Conservation (phyloP, 179 eudicot species). For the Camellia oleifera region DNA sequence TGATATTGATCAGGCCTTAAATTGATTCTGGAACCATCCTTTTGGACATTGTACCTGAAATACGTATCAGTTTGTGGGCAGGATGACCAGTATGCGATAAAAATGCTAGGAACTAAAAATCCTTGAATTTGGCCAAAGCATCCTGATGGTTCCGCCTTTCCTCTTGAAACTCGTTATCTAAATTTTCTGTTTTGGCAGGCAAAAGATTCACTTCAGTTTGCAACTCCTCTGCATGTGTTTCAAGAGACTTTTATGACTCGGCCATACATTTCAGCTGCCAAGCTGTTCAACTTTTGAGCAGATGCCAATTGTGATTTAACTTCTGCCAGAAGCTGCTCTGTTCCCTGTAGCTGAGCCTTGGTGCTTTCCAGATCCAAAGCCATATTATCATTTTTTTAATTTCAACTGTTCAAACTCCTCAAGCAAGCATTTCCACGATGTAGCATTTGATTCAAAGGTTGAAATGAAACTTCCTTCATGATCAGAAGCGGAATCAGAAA, state of each 20-base stretch:
- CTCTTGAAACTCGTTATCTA: slow-evolving; percentile 64
- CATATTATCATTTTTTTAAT: slow-evolving; percentile 55
- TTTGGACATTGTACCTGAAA: too few relatives aligned
- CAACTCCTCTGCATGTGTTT: slow-evolving; percentile 67
- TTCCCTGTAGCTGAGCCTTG: slow-evolving; percentile 64
- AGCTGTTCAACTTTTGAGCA: slow-evolving; percentile 61
- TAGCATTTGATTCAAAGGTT: slow-evolving; percentile 41
- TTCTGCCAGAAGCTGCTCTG: slow-evolving; percentile 58
- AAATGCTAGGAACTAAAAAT: slow-evolving; percentile 36
- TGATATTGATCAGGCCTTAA: background rate
- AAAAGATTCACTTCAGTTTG: slow-evolving; percentile 61
- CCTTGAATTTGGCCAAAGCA: slow-evolving; percentile 61
- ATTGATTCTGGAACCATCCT: background rate
- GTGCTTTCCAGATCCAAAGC: slow-evolving; percentile 49
- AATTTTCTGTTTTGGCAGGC: slow-evolving; percentile 41
- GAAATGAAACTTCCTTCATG: slow-evolving; percentile 71
- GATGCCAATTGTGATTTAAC: slow-evolving; percentile 63
- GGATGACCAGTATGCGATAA: background rate
- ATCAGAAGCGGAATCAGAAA: slow-evolving; percentile 58
- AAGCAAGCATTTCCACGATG: slow-evolving; percentile 55
- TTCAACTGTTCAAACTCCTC: slow-evolving; percentile 75
- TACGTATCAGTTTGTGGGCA: background rate
- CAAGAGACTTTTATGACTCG: slow-evolving; percentile 88
- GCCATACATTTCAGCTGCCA: slow-evolving; percentile 96
- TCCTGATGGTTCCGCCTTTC: slow-evolving; percentile 64